Evolutionary conservation across 441 rosid genomes (phyloP).

Genomic region (Erysimum pusillum): DNA sequence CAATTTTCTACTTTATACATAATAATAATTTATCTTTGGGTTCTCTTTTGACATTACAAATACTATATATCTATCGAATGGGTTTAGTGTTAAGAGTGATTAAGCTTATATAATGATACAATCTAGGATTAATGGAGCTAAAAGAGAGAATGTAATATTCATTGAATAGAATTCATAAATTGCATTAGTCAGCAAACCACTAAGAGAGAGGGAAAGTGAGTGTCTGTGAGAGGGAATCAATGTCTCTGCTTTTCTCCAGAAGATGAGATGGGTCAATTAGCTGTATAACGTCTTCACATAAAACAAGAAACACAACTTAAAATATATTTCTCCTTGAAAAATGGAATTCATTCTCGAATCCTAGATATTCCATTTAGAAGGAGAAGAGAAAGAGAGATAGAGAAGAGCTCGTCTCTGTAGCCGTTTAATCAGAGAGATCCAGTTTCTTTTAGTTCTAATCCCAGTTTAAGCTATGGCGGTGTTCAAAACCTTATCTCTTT

Average conservation of each 20-base stretch:
- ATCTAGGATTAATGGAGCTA: neutral
- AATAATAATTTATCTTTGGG: no score
- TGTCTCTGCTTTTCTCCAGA: conserved; percentile 33
- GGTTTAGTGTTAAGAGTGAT: neutral
- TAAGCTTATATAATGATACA: neutral
- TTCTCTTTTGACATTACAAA: no score
- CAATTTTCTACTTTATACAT: neutral
- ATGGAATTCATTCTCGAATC: conserved; percentile 47
- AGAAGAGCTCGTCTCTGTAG: neutral
- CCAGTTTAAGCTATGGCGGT: conserved; percentile 55
- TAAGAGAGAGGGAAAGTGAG: conserved; percentile 20
- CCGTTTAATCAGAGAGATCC: neutral
- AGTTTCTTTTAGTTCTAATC: neutral
- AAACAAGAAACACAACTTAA: neutral
- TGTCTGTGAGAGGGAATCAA: conserved; percentile 30
- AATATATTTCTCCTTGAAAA: conserved; percentile 40
- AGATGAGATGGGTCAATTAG: conserved; percentile 10
- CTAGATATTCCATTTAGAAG: conserved; percentile 29
- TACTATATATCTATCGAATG: neutral
- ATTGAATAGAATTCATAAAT: neutral
- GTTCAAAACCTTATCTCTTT: conserved; percentile 43
- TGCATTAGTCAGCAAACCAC: conserved; percentile 35
- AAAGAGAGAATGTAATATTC: conserved; percentile 7
- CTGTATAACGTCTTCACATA: conserved; percentile 32
- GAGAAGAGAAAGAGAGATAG: neutral